These are phyloP conservation scores for Cryptosporidium baileyi DNA, from an alignment of 169 alveolate species.

Conservation along the genomic window DNA sequence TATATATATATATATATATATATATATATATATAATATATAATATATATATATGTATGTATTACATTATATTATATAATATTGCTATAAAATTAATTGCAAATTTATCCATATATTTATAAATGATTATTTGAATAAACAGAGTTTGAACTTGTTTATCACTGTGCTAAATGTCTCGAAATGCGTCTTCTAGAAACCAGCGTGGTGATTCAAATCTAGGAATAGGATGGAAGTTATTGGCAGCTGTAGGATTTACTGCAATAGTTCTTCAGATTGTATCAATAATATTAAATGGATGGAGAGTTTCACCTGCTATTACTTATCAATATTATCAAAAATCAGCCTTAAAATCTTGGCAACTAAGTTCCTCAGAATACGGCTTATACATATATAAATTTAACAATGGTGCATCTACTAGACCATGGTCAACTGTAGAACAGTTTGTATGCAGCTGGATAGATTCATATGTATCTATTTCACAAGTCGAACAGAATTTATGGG, in stretches of 20 bases:
- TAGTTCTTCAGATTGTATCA: slow-evolving; percentile 54
- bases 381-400: slow-evolving; percentile 36
- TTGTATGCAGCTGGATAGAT: slow-evolving; percentile 58
- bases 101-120: background rate
- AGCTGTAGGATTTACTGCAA: slow-evolving; percentile 55
- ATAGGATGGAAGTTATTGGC: slow-evolving; percentile 61
- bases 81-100: background rate
- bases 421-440: slow-evolving; percentile 68
- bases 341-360: slow-evolving; percentile 46
- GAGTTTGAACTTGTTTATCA: background rate
- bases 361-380: slow-evolving; percentile 30
- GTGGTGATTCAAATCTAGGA: slow-evolving; percentile 37
- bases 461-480: slow-evolving; percentile 58
- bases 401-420: slow-evolving; percentile 67
- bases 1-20: too few relatives aligned
- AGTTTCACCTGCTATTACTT: slow-evolving; percentile 54
- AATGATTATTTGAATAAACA: background rate
- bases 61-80: too few relatives aligned
- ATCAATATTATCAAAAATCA: slow-evolving; percentile 33
- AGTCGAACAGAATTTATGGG: slow-evolving; percentile 60
- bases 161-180: slow-evolving; percentile 9
- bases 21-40: too few relatives aligned
- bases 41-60: too few relatives aligned
- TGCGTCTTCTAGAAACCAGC: slow-evolving; percentile 54
- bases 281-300: slow-evolving; percentile 64